Percentiles rank a stretch among this genome's conserved stretches.
These are phyloP conservation scores for Leccinum olivaceopallidum DNA, from an alignment of 768 basidiomycete genomes.

Conservation along the genomic window DNA sequence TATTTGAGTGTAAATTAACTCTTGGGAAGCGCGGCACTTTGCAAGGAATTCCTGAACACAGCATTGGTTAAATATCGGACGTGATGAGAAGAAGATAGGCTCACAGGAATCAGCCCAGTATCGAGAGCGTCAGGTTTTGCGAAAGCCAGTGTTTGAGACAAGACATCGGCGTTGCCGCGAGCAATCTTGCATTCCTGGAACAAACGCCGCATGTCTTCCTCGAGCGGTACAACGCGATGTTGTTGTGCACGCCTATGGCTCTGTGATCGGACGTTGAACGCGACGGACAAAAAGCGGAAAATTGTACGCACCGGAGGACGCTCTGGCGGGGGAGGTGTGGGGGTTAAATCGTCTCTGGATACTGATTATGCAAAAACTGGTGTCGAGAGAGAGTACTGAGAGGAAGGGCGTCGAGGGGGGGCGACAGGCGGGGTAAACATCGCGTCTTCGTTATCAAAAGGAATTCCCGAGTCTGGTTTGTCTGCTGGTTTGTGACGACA, in stretches of 20 bases:
- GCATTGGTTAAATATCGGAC: neutral
- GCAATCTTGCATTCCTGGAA: conserved; percentile 87
- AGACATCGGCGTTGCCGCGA: conserved; percentile 72
- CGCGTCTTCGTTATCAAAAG: conserved; percentile 74
- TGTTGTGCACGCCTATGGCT: conserved; percentile 21
- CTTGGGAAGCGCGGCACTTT: conserved; percentile 81
- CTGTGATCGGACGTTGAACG: conserved; percentile 6
- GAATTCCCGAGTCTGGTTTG: conserved; percentile 83
- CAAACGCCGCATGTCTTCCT: conserved; percentile 82
- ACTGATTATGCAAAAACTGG: conserved; percentile 41
- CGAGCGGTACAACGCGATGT: conserved; percentile 59
- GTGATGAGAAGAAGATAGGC: conserved; percentile 18
- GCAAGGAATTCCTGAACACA: conserved; percentile 73
- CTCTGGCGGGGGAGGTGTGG: conserved; percentile 30
- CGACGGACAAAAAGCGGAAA: neutral
- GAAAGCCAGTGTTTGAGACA: conserved; percentile 68
- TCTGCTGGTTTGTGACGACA: conserved; percentile 73
- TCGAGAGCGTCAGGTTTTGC: conserved; percentile 71
- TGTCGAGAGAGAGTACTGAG: conserved; percentile 33
- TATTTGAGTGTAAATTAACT: conserved; percentile 84
- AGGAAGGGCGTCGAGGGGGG: conserved; percentile 30
- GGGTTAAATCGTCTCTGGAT: conserved; percentile 28
- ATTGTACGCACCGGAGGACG: conserved; percentile 20
- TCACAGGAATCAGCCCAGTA: conserved; percentile 65
- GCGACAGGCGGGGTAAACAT: conserved; percentile 73